phyloP scores from a whole-genome alignment of 148 eudicot species.

The Heliamphora exappendiculata region DNA sequence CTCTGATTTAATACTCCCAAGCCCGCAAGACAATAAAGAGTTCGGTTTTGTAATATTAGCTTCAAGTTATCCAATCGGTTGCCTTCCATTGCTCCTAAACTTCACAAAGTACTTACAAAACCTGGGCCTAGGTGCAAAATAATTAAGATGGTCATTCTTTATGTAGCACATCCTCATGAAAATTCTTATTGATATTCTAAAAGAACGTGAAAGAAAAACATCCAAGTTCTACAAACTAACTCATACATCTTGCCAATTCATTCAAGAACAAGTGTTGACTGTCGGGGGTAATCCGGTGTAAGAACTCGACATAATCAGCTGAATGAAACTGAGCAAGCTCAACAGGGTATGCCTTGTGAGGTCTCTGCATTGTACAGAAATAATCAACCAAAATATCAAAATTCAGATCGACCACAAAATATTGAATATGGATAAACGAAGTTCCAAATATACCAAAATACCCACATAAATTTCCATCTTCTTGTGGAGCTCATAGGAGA shows the following conservation, averaged over 20 bases:
- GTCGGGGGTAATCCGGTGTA: conserved; percentile 86
- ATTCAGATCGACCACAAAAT: background rate
- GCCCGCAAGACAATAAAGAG: background rate
- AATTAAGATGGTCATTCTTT: background rate
- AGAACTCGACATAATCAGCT: conserved; percentile 88
- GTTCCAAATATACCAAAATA: background rate
- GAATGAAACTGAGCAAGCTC: conserved; percentile 98
- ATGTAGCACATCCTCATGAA: background rate
- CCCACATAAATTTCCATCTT: conserved; percentile 98
- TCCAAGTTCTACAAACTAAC: background rate
- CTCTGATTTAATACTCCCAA: background rate
- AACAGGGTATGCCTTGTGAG: conserved; percentile 90
- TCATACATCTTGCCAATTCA: conserved; percentile 70
- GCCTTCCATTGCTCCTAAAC: too few relatives aligned
- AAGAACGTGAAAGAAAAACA: background rate
- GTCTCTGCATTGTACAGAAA: conserved; percentile 51
- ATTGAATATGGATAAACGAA: background rate
- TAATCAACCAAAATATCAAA: background rate
- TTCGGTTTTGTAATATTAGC: background rate
- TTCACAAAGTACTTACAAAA: background rate
- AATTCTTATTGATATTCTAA: background rate
- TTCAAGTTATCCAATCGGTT: background rate
- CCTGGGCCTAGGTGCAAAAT: background rate
- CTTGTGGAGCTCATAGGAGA: conserved; percentile 74
- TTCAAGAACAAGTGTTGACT: conserved; percentile 46